A percentile compares a stretch with the other conserved stretches of the same genome.
phyloP scores from a whole-genome alignment of 108 stramenopile genomes.

The Cyclostephanos invisitatus region DNA sequence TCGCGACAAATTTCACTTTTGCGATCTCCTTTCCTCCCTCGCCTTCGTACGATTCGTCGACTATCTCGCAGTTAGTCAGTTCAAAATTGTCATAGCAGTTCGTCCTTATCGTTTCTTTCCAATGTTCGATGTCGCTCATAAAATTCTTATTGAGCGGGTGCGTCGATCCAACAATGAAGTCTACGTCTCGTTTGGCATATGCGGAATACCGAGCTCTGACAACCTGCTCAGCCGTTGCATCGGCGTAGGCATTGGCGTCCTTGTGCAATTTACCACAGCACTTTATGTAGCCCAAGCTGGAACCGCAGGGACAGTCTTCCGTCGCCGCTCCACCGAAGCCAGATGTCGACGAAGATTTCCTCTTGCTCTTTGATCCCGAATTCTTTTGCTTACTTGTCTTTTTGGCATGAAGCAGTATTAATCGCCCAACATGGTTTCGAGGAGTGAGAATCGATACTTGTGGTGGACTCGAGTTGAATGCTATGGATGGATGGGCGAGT shows the following conservation, averaged over 20 bases:
- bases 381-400: constrained; percentile 29
- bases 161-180: constrained; percentile 59
- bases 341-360: constrained; percentile 35
- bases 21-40: constrained; percentile 51
- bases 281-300: constrained; percentile 49
- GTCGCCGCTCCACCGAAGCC: constrained; percentile 75
- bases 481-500: constrained; percentile 4
- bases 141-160: constrained; percentile 51
- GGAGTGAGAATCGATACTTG: background rate
- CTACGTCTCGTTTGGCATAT: constrained; percentile 67
- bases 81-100: constrained; percentile 83
- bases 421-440: background rate
- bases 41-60: constrained; percentile 57
- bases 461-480: background rate
- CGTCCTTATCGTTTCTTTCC: constrained; percentile 62
- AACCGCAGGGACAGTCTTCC: constrained; percentile 69
- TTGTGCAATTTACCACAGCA: constrained; percentile 70
- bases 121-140: constrained; percentile 60
- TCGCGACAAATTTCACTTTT: constrained; percentile 67
- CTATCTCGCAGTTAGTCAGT: constrained; percentile 56
- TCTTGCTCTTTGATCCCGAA: constrained; percentile 34
- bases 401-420: constrained; percentile 36
- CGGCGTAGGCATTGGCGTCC: constrained; percentile 46
- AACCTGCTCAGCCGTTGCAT: constrained; percentile 60
- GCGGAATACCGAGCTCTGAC: constrained; percentile 76